These are phyloP conservation scores for Penicillium rolfsii DNA, from an alignment of 2,329 filamentous ascomycete genomes.

Conservation along the genomic window DNA sequence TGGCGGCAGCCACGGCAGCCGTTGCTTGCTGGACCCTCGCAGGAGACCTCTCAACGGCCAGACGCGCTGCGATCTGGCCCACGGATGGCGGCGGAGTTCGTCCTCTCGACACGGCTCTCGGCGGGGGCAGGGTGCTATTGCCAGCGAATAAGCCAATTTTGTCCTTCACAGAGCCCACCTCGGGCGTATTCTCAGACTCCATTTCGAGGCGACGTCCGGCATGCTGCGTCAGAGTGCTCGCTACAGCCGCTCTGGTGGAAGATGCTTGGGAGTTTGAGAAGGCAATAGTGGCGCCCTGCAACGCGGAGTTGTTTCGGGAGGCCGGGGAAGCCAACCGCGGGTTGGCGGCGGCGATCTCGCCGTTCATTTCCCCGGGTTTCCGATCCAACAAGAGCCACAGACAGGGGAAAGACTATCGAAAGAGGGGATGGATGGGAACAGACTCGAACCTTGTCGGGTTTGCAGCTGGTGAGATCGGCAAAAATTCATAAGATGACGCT, in stretches of 20 bases:
- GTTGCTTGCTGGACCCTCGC: slow-evolving; percentile 22
- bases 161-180: slow-evolving; percentile 43
- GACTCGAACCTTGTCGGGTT: slow-evolving; percentile 10
- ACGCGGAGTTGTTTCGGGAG: slow-evolving; percentile 34
- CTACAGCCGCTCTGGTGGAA: slow-evolving; percentile 25
- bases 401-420: too few species aligned
- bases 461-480: slow-evolving; percentile 3
- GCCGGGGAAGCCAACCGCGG: slow-evolving; percentile 32
- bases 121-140: slow-evolving; percentile 24
- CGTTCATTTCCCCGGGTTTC: slow-evolving; percentile 30
- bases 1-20: slow-evolving; percentile 16
- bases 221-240: slow-evolving; percentile 26
- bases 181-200: slow-evolving; percentile 33
- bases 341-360: slow-evolving; percentile 36
- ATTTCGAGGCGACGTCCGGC: slow-evolving; percentile 19
- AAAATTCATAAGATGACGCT: background rate
- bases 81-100: slow-evolving; percentile 18
- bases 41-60: slow-evolving; percentile 39
- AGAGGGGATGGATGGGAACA: background rate
- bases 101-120: slow-evolving; percentile 18
- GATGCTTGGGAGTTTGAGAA: slow-evolving; percentile 34
- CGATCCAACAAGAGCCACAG: background rate
- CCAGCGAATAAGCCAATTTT: slow-evolving; percentile 42
- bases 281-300: slow-evolving; percentile 44
- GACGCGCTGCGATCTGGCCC: slow-evolving; percentile 41